Evolutionary conservation across 164 flowering plant genomes (phyloP), one percentile per base, ranked within the genome.

Genomic region (Umbellularia californica): DNA sequence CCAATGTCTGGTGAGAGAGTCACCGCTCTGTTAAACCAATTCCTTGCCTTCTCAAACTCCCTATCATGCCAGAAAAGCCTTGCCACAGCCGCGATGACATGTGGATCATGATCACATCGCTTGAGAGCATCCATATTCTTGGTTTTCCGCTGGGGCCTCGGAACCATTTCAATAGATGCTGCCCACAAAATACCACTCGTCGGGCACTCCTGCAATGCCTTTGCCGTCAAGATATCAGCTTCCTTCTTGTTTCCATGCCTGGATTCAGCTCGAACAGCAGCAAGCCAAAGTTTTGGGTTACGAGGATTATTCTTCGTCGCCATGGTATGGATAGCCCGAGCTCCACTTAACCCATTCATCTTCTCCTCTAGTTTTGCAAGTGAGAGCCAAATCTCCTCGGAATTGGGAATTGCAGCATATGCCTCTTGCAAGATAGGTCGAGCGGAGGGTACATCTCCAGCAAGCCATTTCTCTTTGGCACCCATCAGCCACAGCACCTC

Each of bases 391-490:
- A 92, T 90, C 79, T 94, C 98, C 82, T 94, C 98, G 5, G 97
- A 92, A 69, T 92, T 88, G 0, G 98, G 97, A 67, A 94, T 94
- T 11, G 97, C 93, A 78, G 97, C 97, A 84, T 92, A 94, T 28
- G 98, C 98, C 84, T 94, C 95, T 71, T 90, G 92, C 50, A 94
- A 92, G 75, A 94, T 94, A 9, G 92, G 92, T 65, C 98, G 84
- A 71, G 97, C 98, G 25, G 95, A 84, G 65, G 97, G 95, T 71
- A 92, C 97, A 83, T 27, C 98, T 50, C 97, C 97, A 77, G 97
- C 97, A 77, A 91, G 98, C 97, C 97, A 94, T 80, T 94, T 92
- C 82, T 94, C 98, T 78, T 94, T 92, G 68, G 98, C 97, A 72
- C 95, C 98, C 97, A 92, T 92, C 50, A 92, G 84, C 98, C 98